phyloP scores from a whole-genome alignment of 2,329 filamentous ascomycete genomes.

The Fusarium caatingaense region DNA sequence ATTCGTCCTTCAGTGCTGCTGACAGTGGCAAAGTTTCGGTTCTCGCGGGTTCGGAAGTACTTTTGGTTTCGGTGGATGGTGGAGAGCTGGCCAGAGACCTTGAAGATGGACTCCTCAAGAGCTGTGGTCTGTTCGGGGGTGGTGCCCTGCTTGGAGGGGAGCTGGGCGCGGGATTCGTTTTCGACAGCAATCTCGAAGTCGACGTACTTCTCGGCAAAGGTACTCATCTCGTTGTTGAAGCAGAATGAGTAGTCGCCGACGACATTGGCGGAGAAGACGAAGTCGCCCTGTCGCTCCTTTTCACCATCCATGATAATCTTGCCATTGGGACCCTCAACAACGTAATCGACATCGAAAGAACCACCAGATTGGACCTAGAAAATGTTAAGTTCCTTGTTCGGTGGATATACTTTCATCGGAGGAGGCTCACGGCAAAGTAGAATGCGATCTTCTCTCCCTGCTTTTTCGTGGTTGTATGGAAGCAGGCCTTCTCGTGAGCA shows the following conservation, averaged over 20 bases:
- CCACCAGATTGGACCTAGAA: constrained; percentile 94
- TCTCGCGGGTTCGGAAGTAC: constrained; percentile 98
- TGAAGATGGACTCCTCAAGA: constrained; percentile 94
- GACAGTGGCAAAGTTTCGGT: constrained; percentile 98
- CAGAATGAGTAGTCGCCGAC: constrained; percentile 94
- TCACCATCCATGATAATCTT: constrained; percentile 85
- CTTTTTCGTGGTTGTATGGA: constrained; percentile 84
- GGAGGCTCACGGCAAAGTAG: constrained; percentile 89
- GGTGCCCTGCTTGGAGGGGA: constrained; percentile 90
- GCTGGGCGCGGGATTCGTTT: constrained; percentile 83
- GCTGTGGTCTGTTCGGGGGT: constrained; percentile 88
- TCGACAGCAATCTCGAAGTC: constrained; percentile 98
- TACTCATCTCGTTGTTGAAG: constrained; percentile 99
- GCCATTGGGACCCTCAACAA: constrained; percentile 82
- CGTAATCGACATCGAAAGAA: constrained; percentile 96
- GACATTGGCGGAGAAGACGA: constrained; percentile 93
- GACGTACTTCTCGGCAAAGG: constrained; percentile 95
- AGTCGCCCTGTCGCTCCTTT: constrained; percentile 96
- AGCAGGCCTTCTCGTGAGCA: constrained; percentile 95
- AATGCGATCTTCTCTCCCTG: constrained; percentile 92
- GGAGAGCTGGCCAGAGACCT: constrained; percentile 90
- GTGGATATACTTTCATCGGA: not conserved
- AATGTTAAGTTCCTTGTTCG: constrained; percentile 23
- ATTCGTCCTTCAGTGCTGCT: constrained; percentile 95
- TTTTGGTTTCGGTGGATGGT: constrained; percentile 98